Evolutionary conservation across 768 basidiomycete species (phyloP).

Genomic region (Chalciporus piperatus): DNA sequence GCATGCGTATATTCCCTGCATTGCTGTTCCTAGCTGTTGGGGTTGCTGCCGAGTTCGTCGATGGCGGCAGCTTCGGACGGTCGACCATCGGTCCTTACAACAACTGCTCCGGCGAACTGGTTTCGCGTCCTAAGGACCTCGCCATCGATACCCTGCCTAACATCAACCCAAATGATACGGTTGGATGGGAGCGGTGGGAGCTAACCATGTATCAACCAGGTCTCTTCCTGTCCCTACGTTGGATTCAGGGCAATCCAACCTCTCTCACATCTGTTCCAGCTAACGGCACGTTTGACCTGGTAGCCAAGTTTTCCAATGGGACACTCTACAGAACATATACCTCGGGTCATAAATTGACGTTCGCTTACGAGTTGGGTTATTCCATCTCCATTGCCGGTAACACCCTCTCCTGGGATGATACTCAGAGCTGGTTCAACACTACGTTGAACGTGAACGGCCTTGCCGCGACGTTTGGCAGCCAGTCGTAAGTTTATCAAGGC

Average conservation of each 20-base stretch:
- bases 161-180: conserved; percentile 1
- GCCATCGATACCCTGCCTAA: conserved; percentile 13
- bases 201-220: conserved; percentile 9
- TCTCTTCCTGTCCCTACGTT: conserved; percentile 12
- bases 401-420: conserved; percentile 13
- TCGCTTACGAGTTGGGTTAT: conserved; percentile 6
- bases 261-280: conserved; percentile 1
- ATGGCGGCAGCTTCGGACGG: background rate
- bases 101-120: conserved; percentile 14
- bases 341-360: conserved; percentile 9
- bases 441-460: conserved; percentile 6
- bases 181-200: conserved; percentile 12
- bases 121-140: conserved; percentile 1
- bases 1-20: background rate
- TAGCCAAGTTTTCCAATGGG: conserved; percentile 11
- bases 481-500: background rate
- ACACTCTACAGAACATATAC: background rate
- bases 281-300: conserved; percentile 6
- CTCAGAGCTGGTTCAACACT: conserved; percentile 15
- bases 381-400: conserved; percentile 12
- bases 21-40: background rate
- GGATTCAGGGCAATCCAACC: conserved; percentile 12
- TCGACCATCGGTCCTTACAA: conserved; percentile 14
- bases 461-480: conserved; percentile 2
- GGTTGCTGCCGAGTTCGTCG: background rate